phyloP scores from a whole-genome alignment of 2,329 filamentous ascomycete species.

The Helotiales sp. region DNA sequence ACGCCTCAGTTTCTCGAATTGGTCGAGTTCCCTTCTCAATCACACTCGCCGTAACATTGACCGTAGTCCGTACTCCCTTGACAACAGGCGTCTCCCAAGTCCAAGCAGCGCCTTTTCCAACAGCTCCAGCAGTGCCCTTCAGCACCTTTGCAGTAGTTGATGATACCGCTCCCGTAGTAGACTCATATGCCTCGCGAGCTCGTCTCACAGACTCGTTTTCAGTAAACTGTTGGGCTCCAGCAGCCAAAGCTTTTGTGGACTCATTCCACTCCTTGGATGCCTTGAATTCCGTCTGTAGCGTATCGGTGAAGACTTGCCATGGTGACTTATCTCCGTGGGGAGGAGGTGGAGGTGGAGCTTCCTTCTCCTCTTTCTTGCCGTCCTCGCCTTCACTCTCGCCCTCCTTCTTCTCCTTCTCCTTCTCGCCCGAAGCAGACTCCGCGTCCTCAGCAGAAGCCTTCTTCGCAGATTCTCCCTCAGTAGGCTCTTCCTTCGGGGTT shows the following conservation, averaged over 20 bases:
- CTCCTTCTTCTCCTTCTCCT: constrained; percentile 47
- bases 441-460: constrained; percentile 32
- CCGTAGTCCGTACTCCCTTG: constrained; percentile 86
- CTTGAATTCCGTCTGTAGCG: constrained; percentile 92
- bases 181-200: constrained; percentile 84
- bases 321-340: constrained; percentile 98
- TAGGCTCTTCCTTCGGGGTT: constrained; percentile 29
- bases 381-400: constrained; percentile 48
- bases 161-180: constrained; percentile 82
- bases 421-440: constrained; percentile 30
- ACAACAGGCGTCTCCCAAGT: constrained; percentile 96
- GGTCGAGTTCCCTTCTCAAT: constrained; percentile 95
- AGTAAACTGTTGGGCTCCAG: constrained; percentile 85
- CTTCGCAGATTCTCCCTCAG: constrained; percentile 30
- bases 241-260: constrained; percentile 91
- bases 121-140: constrained; percentile 82
- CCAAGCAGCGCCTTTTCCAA: constrained; percentile 92
- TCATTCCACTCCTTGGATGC: constrained; percentile 99
- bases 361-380: constrained; percentile 51
- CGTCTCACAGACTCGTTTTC: constrained; percentile 90
- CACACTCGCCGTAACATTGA: constrained; percentile 82
- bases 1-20: constrained; percentile 92
- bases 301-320: constrained; percentile 98
- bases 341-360: constrained; percentile 80
- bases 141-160: constrained; percentile 79